These are phyloP conservation scores for Calycina herbarum DNA, from an alignment of 2,329 filamentous ascomycete species.

Conservation along the genomic window DNA sequence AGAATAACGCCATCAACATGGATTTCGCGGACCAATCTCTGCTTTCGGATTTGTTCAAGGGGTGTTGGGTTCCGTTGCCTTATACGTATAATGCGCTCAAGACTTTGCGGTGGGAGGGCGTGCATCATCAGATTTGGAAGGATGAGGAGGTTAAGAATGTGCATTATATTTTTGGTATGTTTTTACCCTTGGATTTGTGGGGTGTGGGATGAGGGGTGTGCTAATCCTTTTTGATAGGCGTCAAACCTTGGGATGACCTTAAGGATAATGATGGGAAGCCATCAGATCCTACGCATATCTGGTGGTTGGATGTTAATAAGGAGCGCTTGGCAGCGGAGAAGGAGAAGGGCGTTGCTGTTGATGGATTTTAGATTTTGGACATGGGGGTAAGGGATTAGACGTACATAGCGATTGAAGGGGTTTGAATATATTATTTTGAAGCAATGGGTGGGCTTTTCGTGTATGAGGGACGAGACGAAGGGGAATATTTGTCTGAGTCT, in stretches of 20 bases:
- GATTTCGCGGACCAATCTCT: constrained; percentile 62
- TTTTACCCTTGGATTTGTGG: neutral
- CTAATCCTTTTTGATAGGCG: constrained; percentile 27
- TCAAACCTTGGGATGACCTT: constrained; percentile 63
- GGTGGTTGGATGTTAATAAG: constrained; percentile 55
- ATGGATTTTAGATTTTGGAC: constrained; percentile 27
- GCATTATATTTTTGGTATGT: constrained; percentile 51
- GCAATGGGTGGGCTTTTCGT: too few species aligned
- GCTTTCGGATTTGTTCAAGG: constrained; percentile 54
- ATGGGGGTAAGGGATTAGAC: too few species aligned
- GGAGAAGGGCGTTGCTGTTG: constrained; percentile 32
- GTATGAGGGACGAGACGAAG: too few species aligned
- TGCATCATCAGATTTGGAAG: constrained; percentile 57
- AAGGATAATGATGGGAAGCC: constrained; percentile 44
- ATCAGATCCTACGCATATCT: constrained; percentile 50
- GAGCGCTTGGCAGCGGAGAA: constrained; percentile 40
- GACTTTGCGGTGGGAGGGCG: constrained; percentile 54
- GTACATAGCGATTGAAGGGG: too few species aligned
- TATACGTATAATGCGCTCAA: constrained; percentile 65
- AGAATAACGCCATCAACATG: constrained; percentile 47
- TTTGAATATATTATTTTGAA: too few species aligned
- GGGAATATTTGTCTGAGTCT: too few species aligned
- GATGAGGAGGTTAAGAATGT: constrained; percentile 60
- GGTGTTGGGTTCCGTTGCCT: constrained; percentile 57
- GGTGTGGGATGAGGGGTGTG: neutral